Base-by-base conservation (phyloP, 441 rosid species). In the Heliophila coronopifolia region DNA sequence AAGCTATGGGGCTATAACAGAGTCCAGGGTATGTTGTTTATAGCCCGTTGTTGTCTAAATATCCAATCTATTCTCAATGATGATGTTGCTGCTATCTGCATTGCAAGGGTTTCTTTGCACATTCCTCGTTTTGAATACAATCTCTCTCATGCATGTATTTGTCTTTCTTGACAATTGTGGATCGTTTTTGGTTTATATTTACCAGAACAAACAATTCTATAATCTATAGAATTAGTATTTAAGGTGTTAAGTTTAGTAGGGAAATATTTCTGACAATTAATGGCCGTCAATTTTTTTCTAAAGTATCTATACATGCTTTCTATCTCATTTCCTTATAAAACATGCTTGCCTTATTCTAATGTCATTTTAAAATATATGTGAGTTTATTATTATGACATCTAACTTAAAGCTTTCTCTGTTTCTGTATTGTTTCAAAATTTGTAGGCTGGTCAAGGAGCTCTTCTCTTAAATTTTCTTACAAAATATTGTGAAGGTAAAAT, bases 381-480 rank as follows among this genome's bases (percentile, higher is more conserved):
- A 3, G 3, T 28, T 28, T 30, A 9, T 54, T 22, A 36, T 16
- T 53, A 4, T 23, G 11, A 24, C 43, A 10, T 31, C 20, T 14
- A 17, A 54, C 27, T 39, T 25, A 9, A 6, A 32, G 14, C 37
- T 40, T 22, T 28, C 6, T 16, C 16, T 38, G 36, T 26, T 19
- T 52, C 28, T 35, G 58, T 38, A 52, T 7, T 52, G 27, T 24
- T 14, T 18, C 49, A 64, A 50, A 56, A 58, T 51, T n/a, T 22
- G 17, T 53, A 93, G 99, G 94, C 95, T 68, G 97, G 93, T 30
- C 96, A 89, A 66, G 97, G 99, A 41, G 96, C 99, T 63, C 80
- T 93, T 67, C 80, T 93, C 20, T 73, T 93, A 65, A 89, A 84
- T 60, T 82, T 93, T 71, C 88, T 89, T 50, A 81, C 99, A 6